These are phyloP conservation scores for Gracilaria caudata DNA, from an alignment of 23 red algal species.

Conservation along the genomic window DNA sequence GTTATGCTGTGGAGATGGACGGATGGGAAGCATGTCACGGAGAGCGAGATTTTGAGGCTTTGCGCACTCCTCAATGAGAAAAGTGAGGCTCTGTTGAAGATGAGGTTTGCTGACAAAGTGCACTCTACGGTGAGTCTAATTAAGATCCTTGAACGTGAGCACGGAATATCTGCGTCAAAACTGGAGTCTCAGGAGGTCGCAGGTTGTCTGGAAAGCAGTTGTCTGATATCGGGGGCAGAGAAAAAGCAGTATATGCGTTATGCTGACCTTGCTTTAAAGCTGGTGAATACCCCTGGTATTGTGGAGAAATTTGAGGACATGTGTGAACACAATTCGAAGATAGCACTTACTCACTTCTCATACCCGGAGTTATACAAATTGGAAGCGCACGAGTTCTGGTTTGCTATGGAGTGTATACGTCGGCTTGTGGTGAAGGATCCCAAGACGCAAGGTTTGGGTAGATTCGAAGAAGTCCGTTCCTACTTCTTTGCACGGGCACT, in stretches of 20 bases:
- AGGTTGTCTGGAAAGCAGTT: background rate
- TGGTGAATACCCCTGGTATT: background rate
- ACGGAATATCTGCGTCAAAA: background rate
- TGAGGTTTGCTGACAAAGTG: conserved; percentile 33
- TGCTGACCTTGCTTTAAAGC: background rate
- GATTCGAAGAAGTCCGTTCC: conserved; percentile 29
- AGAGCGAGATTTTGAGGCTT: conserved; percentile 7
- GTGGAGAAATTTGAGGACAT: conserved; percentile 18
- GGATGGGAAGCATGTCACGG: conserved; percentile 20
- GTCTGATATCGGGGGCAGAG: background rate
- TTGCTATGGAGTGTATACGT: background rate
- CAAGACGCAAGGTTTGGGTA: background rate
- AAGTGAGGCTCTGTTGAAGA: background rate
- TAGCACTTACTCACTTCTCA: conserved; percentile 25
- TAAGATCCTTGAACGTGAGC: background rate
- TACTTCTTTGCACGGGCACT: conserved; percentile 6
- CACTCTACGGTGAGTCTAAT: conserved; percentile 19
- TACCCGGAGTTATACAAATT: background rate
- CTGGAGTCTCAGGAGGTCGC: conserved; percentile 7
- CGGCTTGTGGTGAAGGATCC: background rate
- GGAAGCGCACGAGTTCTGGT: conserved; percentile 2
- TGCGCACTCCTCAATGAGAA: conserved; percentile 16
- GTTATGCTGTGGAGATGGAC: conserved; percentile 5
- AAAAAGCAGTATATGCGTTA: conserved; percentile 10
- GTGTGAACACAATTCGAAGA: conserved; percentile 16